Evolutionary conservation across 306 rosid species (phyloP).

Genomic region (Quillaja saponaria): DNA sequence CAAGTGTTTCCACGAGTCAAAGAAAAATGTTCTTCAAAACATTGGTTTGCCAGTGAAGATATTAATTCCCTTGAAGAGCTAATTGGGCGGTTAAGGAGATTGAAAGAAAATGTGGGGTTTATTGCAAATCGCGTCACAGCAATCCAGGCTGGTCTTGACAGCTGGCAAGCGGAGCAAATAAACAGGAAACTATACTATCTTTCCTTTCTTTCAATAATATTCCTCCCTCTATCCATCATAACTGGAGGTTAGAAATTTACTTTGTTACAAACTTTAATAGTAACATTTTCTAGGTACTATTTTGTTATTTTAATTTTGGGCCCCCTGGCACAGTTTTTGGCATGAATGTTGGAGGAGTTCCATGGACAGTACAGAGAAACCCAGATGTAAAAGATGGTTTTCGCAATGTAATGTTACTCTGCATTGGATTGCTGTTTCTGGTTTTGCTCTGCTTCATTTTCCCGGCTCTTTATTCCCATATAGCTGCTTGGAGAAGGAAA

Average conservation of each 20-base stretch:
- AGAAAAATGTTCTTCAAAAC: constrained; percentile 85
- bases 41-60: constrained; percentile 75
- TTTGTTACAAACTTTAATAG: neutral
- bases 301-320: neutral
- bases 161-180: constrained; percentile 95
- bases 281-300: constrained; percentile 4
- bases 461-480: too few species aligned
- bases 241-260: constrained; percentile 69
- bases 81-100: constrained; percentile 76
- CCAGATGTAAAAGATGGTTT: too few species aligned
- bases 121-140: constrained; percentile 86
- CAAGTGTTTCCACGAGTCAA: constrained; percentile 90
- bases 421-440: too few species aligned
- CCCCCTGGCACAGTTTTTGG: too few species aligned
- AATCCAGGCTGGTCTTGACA: constrained; percentile 89
- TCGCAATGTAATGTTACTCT: too few species aligned
- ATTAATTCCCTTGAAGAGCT: constrained; percentile 76
- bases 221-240: constrained; percentile 85
- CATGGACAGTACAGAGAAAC: too few species aligned
- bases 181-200: constrained; percentile 88
- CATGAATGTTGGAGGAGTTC: too few species aligned
- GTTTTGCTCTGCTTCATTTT: too few species aligned
- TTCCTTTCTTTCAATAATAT: constrained; percentile 82
- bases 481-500: constrained; percentile 42
- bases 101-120: constrained; percentile 93